Base-by-base conservation (phyloP, 1,284 basidiomycete species). In the Volvariella surrecta region DNA sequence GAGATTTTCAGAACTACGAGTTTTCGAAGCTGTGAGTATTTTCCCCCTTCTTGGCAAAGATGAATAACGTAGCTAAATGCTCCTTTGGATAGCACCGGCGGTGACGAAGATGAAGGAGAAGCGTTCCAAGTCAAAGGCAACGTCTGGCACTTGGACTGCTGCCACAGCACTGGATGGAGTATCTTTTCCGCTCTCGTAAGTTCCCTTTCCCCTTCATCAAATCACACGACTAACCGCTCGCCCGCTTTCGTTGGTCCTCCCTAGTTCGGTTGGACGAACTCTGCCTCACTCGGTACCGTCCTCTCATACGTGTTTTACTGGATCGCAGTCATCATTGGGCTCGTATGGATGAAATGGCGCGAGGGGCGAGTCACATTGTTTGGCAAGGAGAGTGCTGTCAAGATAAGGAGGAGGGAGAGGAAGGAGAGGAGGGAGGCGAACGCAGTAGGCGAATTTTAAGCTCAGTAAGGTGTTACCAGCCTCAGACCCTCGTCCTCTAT, bases 101-200 rank as follows among this genome's bases (percentile, higher is more conserved):
- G 79, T 0, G 73, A 71, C 3, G 89, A 89, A 7, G 74, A 80
- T 44, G 91, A 90, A 0, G 89, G 90, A 0, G 90, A 91, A 2
- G 80, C 82, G 3, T 95, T 77, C 69, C 66, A 77, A 50, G 85
- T 92, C 8, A 73, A 73, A 45, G 84, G 84, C 10, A 89, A 76
- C 55, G 86, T 95, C 3, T 94, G 89, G 90, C 84, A 91, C 58
- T 68, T 94, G 42, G 64, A 86, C 47, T 93, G 89, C 64, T 92
- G 90, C 58, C 81, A 78, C 61, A 68, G 62, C 38, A 61, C 71
- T 52, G 77, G 82, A 6, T 90, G 86, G 86, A 66, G 70, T n/a
- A 72, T 90, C 50, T 89, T 90, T 59, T 66, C 68, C 39, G 80
- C 80, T 21, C 68, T 88, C 51, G 73, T 89, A 53, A 86, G 86